Conservation (phyloP, 805 yeast genomes). For the Saccharomycopsis schoenii region DNA sequence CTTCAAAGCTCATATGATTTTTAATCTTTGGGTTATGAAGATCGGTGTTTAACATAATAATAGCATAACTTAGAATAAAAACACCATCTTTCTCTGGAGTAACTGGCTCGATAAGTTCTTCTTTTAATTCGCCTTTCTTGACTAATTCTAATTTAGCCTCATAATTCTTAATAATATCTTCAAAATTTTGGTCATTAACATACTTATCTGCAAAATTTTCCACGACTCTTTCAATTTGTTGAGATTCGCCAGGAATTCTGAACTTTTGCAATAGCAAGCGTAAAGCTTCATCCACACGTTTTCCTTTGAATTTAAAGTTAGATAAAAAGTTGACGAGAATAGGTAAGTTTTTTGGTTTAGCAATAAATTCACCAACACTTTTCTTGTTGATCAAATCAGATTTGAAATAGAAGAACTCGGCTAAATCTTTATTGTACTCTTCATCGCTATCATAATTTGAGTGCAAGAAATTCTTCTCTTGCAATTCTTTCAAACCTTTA, state of each 20-base stretch:
- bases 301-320: constrained; percentile 61
- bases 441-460: not conserved
- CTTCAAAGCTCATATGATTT: constrained; percentile 80
- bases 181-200: constrained; percentile 48
- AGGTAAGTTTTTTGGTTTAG: constrained; percentile 58
- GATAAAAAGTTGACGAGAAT: constrained; percentile 56
- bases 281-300: constrained; percentile 89
- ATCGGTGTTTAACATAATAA: constrained; percentile 92
- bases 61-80: constrained; percentile 80
- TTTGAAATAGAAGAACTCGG: constrained; percentile 64
- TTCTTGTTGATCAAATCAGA: constrained; percentile 82
- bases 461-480: constrained; percentile 6
- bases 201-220: constrained; percentile 80
- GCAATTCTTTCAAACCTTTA: constrained; percentile 10
- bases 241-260: constrained; percentile 95
- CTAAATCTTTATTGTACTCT: constrained; percentile 39
- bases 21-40: constrained; percentile 87
- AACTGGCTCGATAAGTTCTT: constrained; percentile 32
- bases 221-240: constrained; percentile 86
- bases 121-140: constrained; percentile 5
- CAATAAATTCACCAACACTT: constrained; percentile 74
- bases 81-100: constrained; percentile 80
- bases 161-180: constrained; percentile 18
- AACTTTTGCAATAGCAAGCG: constrained; percentile 73
- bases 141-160: constrained; percentile 15